A percentile compares a stretch with the other conserved stretches of the same genome.
Conservation (phyloP, 202 grass and related monocot genomes). For the Elaeis oleifera region DNA sequence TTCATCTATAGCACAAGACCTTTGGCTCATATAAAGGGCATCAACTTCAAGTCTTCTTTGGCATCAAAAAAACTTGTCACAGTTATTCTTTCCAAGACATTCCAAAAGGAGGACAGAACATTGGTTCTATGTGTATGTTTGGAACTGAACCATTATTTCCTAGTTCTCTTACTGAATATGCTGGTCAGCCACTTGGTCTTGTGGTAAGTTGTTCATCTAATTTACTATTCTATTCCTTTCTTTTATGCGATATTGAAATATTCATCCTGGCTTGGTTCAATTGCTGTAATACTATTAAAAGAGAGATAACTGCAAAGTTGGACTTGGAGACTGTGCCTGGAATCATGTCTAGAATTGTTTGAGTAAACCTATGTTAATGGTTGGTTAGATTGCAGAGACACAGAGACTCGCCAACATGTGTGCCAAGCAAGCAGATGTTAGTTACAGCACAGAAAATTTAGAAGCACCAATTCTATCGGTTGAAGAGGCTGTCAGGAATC, state of each 20-base stretch:
- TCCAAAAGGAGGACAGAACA: slow-evolving; percentile 62
- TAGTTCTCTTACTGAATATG: slow-evolving; percentile 58
- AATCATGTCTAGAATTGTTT: no score
- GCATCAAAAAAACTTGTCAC: slow-evolving; percentile 33
- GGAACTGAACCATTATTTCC: slow-evolving; percentile 82
- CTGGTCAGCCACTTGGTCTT: slow-evolving; percentile 71
- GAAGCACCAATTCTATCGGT: slow-evolving; percentile 68
- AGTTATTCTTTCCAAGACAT: slow-evolving; percentile 64
- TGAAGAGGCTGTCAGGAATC: slow-evolving; percentile 69
- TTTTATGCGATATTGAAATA: not conserved
- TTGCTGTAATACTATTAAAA: not conserved
- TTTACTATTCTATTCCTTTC: slow-evolving; percentile 15
- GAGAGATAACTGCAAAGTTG: no score
- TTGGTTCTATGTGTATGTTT: slow-evolving; percentile 59
- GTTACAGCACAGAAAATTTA: slow-evolving; percentile 65
- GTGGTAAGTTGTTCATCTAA: slow-evolving; percentile 46
- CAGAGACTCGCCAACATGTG: slow-evolving; percentile 65
- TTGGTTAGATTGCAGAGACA: slow-evolving; percentile 60
- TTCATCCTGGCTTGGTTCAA: not conserved
- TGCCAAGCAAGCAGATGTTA: slow-evolving; percentile 50
- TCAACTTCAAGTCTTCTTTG: slow-evolving; percentile 40
- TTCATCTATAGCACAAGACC: slow-evolving; percentile 88
- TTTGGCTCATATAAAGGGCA: slow-evolving; percentile 60
- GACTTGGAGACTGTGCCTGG: no score
- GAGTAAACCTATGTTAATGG: no score